These are phyloP conservation scores for Mucor sp. DNA, from an alignment of 371 early-diverging fungal species.

Conservation along the genomic window DNA sequence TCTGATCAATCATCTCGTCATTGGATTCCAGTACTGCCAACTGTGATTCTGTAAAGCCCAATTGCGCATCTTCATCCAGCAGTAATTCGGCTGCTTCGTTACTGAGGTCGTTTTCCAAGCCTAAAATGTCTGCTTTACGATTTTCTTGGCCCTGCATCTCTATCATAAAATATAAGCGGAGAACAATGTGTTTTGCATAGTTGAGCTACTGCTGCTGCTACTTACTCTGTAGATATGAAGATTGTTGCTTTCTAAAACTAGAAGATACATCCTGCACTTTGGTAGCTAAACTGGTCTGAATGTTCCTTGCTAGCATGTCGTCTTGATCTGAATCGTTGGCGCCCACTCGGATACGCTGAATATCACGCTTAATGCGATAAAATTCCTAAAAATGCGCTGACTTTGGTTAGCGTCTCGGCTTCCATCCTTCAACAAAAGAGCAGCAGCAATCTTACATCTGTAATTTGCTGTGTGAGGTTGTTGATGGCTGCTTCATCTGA, in stretches of 20 bases:
- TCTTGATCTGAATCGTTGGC: constrained; percentile 66
- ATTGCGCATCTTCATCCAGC: constrained; percentile 51
- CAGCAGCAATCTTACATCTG: constrained; percentile 53
- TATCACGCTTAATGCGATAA: constrained; percentile 77
- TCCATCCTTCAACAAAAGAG: background rate
- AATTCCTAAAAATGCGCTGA: constrained; percentile 67
- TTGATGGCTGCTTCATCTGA: constrained; percentile 88
- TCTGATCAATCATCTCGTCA: constrained; percentile 72
- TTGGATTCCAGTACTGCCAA: constrained; percentile 72
- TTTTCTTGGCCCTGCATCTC: constrained; percentile 52
- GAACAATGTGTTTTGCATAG: background rate
- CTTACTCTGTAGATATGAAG: constrained; percentile 84
- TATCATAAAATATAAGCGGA: constrained; percentile 19
- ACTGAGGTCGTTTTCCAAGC: constrained; percentile 40
- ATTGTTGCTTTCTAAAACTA: constrained; percentile 83
- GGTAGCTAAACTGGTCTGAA: constrained; percentile 86
- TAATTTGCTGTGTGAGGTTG: constrained; percentile 78
- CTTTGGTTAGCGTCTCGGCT: too few relatives aligned
- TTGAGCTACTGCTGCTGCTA: constrained; percentile 14
- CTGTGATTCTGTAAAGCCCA: constrained; percentile 86
- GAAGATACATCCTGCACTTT: constrained; percentile 87
- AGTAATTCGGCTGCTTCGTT: constrained; percentile 48
- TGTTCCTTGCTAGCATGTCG: constrained; percentile 75
- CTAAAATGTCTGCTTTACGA: constrained; percentile 49
- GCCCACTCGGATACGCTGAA: constrained; percentile 71